Conservation (phyloP, 495 filamentous ascomycete species). For the Aspergillus haitiensis region DNA sequence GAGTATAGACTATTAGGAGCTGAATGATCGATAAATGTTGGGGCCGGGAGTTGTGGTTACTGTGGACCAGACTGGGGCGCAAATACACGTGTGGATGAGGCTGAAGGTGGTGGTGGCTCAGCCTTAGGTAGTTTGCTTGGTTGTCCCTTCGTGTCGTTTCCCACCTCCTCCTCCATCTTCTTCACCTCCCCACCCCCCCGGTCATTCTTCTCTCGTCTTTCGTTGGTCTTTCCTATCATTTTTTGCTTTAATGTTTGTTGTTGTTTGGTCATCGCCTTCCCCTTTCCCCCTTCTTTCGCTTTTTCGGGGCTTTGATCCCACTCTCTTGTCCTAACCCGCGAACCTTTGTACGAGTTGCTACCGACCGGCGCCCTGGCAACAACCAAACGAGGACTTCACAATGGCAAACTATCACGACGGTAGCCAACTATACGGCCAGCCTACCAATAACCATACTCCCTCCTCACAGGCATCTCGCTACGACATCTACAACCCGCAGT, state of each 20-base stretch:
- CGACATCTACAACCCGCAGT: constrained; percentile 31
- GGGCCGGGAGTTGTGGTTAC: not conserved
- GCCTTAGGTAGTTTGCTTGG: not conserved
- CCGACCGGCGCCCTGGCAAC: not conserved
- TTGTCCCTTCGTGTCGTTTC: not conserved
- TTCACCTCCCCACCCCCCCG: not conserved
- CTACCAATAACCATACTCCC: constrained; percentile 19
- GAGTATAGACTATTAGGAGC: too few relatives aligned
- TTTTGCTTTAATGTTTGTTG: not conserved
- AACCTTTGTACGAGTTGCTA: not conserved
- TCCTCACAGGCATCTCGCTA: constrained; percentile 18
- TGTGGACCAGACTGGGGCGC: not conserved
- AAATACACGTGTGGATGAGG: constrained; percentile 1
- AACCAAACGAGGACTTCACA: not conserved
- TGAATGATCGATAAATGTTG: not conserved
- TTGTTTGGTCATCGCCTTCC: not conserved
- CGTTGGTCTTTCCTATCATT: not conserved
- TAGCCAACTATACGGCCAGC: constrained; percentile 44
- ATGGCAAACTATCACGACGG: constrained; percentile 56
- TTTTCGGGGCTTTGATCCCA: constrained; percentile 5
- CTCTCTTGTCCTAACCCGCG: constrained; percentile 3
- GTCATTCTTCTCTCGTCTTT: not conserved
- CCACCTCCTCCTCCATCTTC: not conserved
- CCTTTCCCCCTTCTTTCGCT: not conserved
- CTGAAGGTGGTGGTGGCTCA: constrained; percentile 5